These are phyloP conservation scores for Bolboschoenus planiculmis DNA, from an alignment of 176 grass and related monocot genomes.

Conservation along the genomic window DNA sequence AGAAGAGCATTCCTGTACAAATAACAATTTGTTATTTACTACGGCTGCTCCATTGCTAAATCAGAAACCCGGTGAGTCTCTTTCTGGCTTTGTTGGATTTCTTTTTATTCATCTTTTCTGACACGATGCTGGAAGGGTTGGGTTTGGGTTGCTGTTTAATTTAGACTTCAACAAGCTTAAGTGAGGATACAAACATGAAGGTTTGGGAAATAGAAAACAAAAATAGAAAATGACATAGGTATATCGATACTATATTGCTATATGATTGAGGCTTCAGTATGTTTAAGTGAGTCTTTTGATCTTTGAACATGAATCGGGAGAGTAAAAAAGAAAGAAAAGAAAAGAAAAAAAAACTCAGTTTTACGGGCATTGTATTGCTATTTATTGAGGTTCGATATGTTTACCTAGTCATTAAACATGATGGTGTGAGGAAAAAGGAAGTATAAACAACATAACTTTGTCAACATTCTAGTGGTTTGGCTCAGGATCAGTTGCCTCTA, in stretches of 20 bases:
- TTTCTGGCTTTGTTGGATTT: neutral
- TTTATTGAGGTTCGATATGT: neutral
- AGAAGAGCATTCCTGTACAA: neutral
- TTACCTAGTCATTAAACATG: neutral
- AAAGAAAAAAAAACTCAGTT: too few relatives aligned
- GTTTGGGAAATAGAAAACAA: too few relatives aligned
- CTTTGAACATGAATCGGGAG: neutral
- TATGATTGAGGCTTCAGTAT: neutral
- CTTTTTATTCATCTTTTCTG: neutral
- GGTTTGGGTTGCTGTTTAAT: neutral
- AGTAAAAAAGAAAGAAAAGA: too few relatives aligned
- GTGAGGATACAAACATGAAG: neutral
- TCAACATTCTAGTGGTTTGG: neutral
- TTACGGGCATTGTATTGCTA: too few relatives aligned
- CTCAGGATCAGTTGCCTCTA: neutral
- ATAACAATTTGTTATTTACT: slow-evolving; percentile 2
- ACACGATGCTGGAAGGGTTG: neutral
- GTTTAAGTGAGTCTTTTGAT: neutral
- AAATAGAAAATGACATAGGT: too few relatives aligned
- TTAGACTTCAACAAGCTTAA: neutral
- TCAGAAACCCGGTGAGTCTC: slow-evolving; percentile 15
- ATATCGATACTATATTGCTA: neutral
- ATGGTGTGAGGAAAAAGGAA: neutral
- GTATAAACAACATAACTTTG: neutral
- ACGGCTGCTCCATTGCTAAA: slow-evolving; percentile 1